Conservation (phyloP, 225 moss, liverwort and hornwort genomes). For the Anthoceros angustus region DNA sequence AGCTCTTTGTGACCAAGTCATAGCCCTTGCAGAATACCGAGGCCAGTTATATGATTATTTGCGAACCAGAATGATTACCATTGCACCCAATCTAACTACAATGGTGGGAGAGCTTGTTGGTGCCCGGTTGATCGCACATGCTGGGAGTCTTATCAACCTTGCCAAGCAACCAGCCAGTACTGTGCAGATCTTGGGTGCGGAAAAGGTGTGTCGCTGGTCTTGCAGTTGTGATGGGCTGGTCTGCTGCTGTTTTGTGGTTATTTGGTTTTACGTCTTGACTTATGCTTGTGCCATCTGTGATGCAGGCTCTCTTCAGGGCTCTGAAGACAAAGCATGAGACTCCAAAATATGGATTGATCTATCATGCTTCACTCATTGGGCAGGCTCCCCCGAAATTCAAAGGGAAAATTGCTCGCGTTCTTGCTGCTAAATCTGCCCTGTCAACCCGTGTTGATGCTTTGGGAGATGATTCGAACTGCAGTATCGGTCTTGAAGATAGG, state of each 20-base stretch:
- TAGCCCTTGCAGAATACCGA: conserved; percentile 55
- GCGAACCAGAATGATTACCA: conserved; percentile 69
- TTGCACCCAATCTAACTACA: conserved; percentile 70
- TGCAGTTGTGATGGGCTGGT: background rate
- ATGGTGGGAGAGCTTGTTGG: conserved; percentile 76
- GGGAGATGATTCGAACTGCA: conserved; percentile 43
- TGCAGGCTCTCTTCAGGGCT: conserved; percentile 64
- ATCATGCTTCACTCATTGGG: conserved; percentile 75
- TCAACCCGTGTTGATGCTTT: conserved; percentile 68
- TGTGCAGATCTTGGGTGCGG: conserved; percentile 84
- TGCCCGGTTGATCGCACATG: conserved; percentile 69
- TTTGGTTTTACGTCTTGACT: background rate
- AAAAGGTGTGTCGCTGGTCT: conserved; percentile 25
- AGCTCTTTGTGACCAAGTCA: conserved; percentile 71
- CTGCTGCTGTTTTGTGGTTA: background rate
- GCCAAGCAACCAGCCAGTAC: conserved; percentile 79
- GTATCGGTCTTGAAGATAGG: conserved; percentile 59
- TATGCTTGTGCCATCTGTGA: background rate
- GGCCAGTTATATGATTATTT: conserved; percentile 68
- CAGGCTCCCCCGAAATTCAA: conserved; percentile 84
- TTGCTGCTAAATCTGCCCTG: conserved; percentile 74
- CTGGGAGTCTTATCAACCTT: conserved; percentile 63
- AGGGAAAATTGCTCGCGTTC: conserved; percentile 72
- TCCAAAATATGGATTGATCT: conserved; percentile 86
- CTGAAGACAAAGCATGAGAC: conserved; percentile 90